phyloP scores from a whole-genome alignment of 78 protist genomes.

The Dictyostelium firmibasis region DNA sequence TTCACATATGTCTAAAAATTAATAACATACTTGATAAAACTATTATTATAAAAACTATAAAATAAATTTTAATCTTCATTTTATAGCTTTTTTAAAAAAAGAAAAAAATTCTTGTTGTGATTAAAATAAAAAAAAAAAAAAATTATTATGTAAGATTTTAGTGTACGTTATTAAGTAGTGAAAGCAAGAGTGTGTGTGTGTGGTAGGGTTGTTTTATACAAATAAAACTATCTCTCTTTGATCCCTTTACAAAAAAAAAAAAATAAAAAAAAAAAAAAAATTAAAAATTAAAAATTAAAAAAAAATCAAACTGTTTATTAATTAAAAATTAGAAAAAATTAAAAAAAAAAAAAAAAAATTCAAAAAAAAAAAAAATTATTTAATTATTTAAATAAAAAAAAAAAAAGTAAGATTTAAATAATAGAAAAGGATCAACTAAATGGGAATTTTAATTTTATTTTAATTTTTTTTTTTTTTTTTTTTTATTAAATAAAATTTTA shows the following conservation, averaged over 20 bases:
- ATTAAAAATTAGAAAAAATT: no score
- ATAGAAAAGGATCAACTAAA: no score
- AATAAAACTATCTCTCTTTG: not conserved
- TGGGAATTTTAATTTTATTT: no score
- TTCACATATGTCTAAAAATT: no score
- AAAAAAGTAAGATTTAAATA: no score
- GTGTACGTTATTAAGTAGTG: not conserved
- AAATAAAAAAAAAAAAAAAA: not conserved
- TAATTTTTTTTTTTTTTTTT: no score
- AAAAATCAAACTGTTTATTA: not conserved
- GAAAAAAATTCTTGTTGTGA: not conserved
- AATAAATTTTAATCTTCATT: not conserved
- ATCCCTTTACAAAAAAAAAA: not conserved
- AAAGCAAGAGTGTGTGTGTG: not conserved
- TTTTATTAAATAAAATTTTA: no score
- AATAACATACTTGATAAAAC: not conserved
- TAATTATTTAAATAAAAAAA: no score
- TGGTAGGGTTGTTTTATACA: not conserved
- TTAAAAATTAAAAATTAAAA: not conserved
- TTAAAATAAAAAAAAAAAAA: not conserved
- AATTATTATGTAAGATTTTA: not conserved
- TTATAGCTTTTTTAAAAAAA: not conserved
- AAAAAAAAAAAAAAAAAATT: not conserved
- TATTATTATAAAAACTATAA: not conserved
- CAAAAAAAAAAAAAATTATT: no score